Evolutionary conservation across 768 basidiomycete genomes (phyloP), one percentile per base, ranked within the genome.

Genomic region (Lactarius trivialis): DNA sequence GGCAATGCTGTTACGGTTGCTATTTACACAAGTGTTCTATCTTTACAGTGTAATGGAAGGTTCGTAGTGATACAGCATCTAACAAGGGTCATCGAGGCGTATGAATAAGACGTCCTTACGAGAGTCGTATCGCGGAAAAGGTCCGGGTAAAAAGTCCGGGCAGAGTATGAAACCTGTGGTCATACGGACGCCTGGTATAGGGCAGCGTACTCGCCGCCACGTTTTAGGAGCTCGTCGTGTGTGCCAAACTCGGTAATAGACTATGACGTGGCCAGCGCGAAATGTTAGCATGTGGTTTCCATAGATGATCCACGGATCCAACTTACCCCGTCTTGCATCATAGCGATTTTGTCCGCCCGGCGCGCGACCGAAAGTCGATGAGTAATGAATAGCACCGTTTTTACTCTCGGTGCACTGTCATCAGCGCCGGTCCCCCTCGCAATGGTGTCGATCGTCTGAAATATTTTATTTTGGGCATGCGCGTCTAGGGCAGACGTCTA

Each of bases 401-500:
- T 90, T 21, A 74, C 78, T 68, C 77, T 77, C 70, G 80, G 77
- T 33, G 58, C 57, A 2, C 21, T 37, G 5, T 26, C 48, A 43
- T 55, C 54, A 9, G 85, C 87, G 52, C 77, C 67, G 36, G 83
- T 77, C 24, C 79, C 77, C 50, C 80, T 79, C 39, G 88, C 85
- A 60, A 89, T 78, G 60, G 80, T 76, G 61, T 85, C 82, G 48
- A 92, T 83, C 41, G 87, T 87, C 59, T 91, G 84, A 66, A 90
- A 90, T 62, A 91, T 84, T 64, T 84, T 82, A 68, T 83, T 88
- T 68, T 93, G 90, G 0, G 90, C 91, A 69, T 84, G 84, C 21
- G 88, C 83, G 65, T 92, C 90, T 58, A 92, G 78, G 6, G 89
- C 85, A 34, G 89, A 89, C 0, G 89, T 90, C 89, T 91, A 70